Conservation (phyloP, 2,329 filamentous ascomycete species). For the Thelonectria rubi region DNA sequence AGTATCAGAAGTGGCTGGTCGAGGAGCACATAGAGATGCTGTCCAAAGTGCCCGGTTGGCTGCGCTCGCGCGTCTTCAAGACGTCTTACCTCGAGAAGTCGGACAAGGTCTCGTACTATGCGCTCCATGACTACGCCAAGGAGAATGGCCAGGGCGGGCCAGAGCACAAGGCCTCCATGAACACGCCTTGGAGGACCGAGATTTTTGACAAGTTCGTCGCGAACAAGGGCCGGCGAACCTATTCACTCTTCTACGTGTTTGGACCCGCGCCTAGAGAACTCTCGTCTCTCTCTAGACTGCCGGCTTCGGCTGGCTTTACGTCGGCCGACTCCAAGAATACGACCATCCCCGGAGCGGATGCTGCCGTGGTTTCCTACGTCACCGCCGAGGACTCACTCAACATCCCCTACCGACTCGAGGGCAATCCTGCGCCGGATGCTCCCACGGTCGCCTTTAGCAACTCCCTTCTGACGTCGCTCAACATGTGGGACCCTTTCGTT, state of each 20-base stretch:
- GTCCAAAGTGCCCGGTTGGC: conserved; percentile 79
- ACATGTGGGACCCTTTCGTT: conserved; percentile 84
- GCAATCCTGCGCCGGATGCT: conserved; percentile 70
- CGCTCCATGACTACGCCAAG: conserved; percentile 76
- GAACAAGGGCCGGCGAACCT: conserved; percentile 66
- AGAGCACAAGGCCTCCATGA: conserved; percentile 69
- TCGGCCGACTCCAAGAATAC: conserved; percentile 64
- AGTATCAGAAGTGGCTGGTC: conserved; percentile 73
- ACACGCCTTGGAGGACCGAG: conserved; percentile 68
- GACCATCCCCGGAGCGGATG: conserved; percentile 60
- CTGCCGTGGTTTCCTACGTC: conserved; percentile 72
- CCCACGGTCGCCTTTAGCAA: conserved; percentile 81
- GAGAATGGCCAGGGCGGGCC: conserved; percentile 72
- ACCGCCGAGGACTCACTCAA: conserved; percentile 73
- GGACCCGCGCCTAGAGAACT: conserved; percentile 78
- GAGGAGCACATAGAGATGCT: conserved; percentile 80
- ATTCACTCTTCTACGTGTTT: conserved; percentile 82
- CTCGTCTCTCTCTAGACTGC: conserved; percentile 60
- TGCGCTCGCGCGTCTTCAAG: conserved; percentile 75
- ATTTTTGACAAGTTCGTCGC: conserved; percentile 68
- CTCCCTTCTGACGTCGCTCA: conserved; percentile 78
- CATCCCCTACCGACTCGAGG: conserved; percentile 80
- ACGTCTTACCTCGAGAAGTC: conserved; percentile 70
- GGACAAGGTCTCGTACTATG: conserved; percentile 63
- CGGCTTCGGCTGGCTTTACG: conserved; percentile 59